Conservation (phyloP, 805 yeast species). For the Teunomyces panamensis region DNA sequence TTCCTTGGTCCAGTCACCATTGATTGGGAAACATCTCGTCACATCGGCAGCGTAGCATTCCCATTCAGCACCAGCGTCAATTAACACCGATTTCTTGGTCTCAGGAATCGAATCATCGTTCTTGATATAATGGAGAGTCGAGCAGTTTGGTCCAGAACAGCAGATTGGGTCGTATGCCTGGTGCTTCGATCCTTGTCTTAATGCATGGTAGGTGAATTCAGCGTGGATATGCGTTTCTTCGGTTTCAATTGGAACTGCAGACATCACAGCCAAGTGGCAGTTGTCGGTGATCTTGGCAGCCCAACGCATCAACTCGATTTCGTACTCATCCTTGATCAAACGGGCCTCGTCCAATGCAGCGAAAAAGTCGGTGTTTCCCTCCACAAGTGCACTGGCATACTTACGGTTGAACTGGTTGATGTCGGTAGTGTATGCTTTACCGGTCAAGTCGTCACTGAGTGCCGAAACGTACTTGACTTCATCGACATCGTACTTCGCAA, state of each 20-base stretch:
- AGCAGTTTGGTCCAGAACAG: constrained; percentile 88
- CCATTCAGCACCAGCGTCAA: constrained; percentile 99
- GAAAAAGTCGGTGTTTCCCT: constrained; percentile 46
- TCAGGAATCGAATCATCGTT: constrained; percentile 55
- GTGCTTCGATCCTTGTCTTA: constrained; percentile 88
- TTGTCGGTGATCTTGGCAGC: constrained; percentile 86
- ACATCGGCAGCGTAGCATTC: constrained; percentile 88
- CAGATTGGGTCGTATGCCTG: constrained; percentile 95
- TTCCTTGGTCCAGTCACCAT: constrained; percentile 86
- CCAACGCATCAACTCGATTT: constrained; percentile 68
- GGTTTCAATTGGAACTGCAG: constrained; percentile 81
- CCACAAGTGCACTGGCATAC: constrained; percentile 35
- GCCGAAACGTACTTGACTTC: constrained; percentile 64
- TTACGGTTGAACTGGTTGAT: constrained; percentile 43
- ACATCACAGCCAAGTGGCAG: constrained; percentile 89
- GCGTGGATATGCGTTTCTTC: constrained; percentile 94
- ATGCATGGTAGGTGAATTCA: constrained; percentile 88
- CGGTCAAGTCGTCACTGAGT: constrained; percentile 34
- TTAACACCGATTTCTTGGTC: constrained; percentile 64
- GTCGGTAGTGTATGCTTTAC: constrained; percentile 48
- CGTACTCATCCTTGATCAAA: constrained; percentile 78
- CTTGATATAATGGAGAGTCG: constrained; percentile 84
- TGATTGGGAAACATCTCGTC: constrained; percentile 90
- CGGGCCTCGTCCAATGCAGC: constrained; percentile 87
- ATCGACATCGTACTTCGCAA: constrained; percentile 71